Conservation (phyloP, 192 early-diverging fungal genomes). For the Gamsiella multidivaricata region DNA sequence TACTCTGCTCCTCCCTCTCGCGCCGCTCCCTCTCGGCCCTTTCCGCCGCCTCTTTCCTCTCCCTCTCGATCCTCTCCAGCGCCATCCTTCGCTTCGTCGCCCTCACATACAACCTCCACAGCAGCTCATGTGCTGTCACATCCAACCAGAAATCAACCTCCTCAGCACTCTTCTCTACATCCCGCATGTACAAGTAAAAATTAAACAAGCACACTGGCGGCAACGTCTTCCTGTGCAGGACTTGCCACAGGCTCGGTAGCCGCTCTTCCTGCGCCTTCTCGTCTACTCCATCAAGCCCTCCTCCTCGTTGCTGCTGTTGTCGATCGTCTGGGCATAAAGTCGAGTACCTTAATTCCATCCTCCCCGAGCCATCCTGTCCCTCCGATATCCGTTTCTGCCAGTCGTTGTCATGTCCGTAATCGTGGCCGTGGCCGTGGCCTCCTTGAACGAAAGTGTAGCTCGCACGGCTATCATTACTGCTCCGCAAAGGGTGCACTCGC, state of each 20-base stretch:
- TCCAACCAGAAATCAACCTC: conserved; percentile 84
- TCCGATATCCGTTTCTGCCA: too few species aligned
- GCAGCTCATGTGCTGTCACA: conserved; percentile 76
- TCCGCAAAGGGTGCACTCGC: too few species aligned
- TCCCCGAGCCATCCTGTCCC: too few species aligned
- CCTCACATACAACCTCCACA: conserved; percentile 66
- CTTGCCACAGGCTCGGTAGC: conserved; percentile 78
- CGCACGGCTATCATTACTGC: too few species aligned
- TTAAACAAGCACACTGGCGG: conserved; percentile 83
- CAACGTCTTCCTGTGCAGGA: conserved; percentile 70
- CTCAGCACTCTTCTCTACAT: conserved; percentile 70
- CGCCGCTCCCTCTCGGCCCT: neutral
- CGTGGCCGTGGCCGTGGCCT: too few species aligned
- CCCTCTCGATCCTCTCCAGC: conserved; percentile 10
- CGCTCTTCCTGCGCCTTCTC: too few species aligned
- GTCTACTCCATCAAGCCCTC: too few species aligned
- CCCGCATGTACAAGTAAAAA: conserved; percentile 80
- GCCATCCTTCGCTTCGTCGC: conserved; percentile 27
- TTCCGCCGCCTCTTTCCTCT: neutral
- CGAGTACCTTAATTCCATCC: too few species aligned
- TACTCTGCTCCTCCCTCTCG: neutral
- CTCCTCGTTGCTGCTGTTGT: too few species aligned
- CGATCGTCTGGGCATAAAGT: too few species aligned
- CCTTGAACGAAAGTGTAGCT: too few species aligned
- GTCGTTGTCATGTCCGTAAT: too few species aligned